These are phyloP conservation scores for Apiospora malaysiana DNA, from an alignment of 2,329 filamentous ascomycete genomes.

Conservation along the genomic window DNA sequence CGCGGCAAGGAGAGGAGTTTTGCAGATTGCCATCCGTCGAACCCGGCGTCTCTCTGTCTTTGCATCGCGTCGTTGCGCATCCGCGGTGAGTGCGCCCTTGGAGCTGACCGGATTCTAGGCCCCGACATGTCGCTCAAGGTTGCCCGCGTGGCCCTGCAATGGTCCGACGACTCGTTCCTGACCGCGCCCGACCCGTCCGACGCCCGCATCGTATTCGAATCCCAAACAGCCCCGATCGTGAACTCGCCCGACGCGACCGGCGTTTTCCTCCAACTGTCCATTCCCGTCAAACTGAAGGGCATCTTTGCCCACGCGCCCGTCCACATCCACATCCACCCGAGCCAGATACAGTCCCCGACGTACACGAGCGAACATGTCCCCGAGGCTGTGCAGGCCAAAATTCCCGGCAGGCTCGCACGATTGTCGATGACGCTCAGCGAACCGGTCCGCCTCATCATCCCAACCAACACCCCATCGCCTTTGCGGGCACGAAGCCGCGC, in stretches of 20 bases:
- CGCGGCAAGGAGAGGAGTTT: not conserved
- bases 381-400: not conserved
- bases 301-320: not conserved
- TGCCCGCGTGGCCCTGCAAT: not conserved
- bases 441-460: not conserved
- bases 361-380: not conserved
- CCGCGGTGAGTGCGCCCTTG: not conserved
- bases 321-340: constrained; percentile 3
- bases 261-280: not conserved
- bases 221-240: not conserved
- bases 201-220: not conserved
- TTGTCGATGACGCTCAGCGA: not conserved
- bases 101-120: not conserved
- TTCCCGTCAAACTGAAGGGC: not conserved
- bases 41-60: not conserved
- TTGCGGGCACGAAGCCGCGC: not conserved
- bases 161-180: not conserved
- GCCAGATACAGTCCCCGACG: not conserved
- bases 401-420: not conserved
- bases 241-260: not conserved
- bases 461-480: not conserved
- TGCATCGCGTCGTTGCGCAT: not conserved
- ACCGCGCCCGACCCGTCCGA: not conserved
- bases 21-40: not conserved
- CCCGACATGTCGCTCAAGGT: not conserved